Evolutionary conservation across 2,329 filamentous ascomycete species (phyloP), one percentile per base, ranked within the genome.

Genomic region (Colletotrichum sp.): DNA sequence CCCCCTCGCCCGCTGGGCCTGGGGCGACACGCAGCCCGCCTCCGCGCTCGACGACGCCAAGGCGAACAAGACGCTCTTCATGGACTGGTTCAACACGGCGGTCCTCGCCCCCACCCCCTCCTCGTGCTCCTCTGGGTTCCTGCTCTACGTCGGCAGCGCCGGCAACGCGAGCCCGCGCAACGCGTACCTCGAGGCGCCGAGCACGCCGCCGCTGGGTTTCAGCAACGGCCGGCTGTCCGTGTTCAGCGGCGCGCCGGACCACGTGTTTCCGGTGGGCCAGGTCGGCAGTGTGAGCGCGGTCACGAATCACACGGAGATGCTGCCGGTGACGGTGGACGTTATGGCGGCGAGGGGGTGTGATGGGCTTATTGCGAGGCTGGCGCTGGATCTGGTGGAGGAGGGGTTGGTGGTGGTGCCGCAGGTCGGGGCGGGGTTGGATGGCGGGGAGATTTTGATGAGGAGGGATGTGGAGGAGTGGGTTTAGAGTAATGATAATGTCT

Each of bases 291-390:
- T 56, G 36, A 85, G 84, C 56, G 70, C 64, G 7, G 84, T 91
- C 9, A 88, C 86, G 0, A 83, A 85, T 3, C 87, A 88, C 52
- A 84, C 84, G 7, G 88, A 90, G 78, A 82, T 82, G 61, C 80
- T 93, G 38, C 92, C 91, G 0, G 91, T 93, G 0, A 88, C 89
- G 1, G 87, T 92, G 1, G 86, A 91, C 76, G 83, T 93, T 24
- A 83, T 93, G 82, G 91, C 87, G 0, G 89, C 90, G 1, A 89
- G 88, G 77, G 91, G 91, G 0, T 93, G 92, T 76, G 92, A 93
- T 81, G 89, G 89, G 0, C 85, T 93, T 83, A 78, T 93, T 30
- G 89, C 89, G 56, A 86, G 85, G 58, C 80, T 93, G 66, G 88
- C 91, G 4, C 83, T 87, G 66, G 88, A 90, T 56, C 76, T 93